A percentile compares a stretch with the other conserved stretches of the same genome.
These are phyloP conservation scores for Cordyceps sp. DNA, from an alignment of 2,329 filamentous ascomycete genomes.

Conservation along the genomic window DNA sequence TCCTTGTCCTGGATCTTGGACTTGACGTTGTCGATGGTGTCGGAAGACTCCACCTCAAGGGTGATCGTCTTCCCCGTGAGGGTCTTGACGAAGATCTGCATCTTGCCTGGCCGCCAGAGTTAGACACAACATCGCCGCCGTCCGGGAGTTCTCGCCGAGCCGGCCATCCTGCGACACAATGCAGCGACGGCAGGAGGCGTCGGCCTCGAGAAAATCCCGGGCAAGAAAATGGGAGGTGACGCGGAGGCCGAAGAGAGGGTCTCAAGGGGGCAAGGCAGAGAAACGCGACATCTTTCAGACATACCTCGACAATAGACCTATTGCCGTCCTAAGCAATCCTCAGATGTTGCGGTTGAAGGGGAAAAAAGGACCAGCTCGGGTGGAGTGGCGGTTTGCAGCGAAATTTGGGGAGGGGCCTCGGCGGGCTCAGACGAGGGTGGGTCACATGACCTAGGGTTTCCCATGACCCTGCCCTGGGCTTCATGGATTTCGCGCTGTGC, in stretches of 20 bases:
- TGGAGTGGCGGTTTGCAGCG: conserved; percentile 11
- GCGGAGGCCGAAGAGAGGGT: too few species aligned
- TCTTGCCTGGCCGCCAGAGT: conserved; percentile 40
- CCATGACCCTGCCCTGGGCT: conserved; percentile 7
- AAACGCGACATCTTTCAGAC: conserved; percentile 34
- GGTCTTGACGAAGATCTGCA: conserved; percentile 68
- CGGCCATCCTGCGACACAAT: not conserved
- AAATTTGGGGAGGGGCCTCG: conserved; percentile 8
- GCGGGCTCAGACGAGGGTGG: not conserved
- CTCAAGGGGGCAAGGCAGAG: conserved; percentile 6
- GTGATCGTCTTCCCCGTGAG: conserved; percentile 99
- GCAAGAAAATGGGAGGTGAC: not conserved
- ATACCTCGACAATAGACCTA: conserved; percentile 44
- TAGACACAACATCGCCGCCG: conserved; percentile 12
- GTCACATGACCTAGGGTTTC: conserved; percentile 13
- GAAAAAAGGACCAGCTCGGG: conserved; percentile 6
- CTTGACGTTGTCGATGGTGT: conserved; percentile 99
- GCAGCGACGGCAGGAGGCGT: not conserved
- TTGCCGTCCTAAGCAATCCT: conserved; percentile 48
- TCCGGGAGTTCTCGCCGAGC: not conserved
- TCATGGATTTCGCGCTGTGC: too few species aligned
- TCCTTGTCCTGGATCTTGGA: conserved; percentile 98
- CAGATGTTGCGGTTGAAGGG: conserved; percentile 25
- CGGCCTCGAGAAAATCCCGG: not conserved
- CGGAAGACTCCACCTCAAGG: conserved; percentile 99